phyloP scores from a whole-genome alignment of 2,329 filamentous ascomycete species.

The Cercospora janseana region DNA sequence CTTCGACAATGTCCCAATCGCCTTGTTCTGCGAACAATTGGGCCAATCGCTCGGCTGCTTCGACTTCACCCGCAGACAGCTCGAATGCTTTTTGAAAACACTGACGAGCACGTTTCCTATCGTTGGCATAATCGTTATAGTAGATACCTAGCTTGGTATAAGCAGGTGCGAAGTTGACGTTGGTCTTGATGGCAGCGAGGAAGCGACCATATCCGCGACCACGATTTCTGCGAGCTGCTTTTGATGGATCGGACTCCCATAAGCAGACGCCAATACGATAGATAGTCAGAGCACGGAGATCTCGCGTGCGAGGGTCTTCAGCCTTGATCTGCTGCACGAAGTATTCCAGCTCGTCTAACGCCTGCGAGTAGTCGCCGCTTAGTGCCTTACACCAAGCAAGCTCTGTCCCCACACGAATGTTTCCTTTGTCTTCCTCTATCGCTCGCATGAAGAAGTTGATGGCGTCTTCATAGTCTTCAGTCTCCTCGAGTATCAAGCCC shows the following conservation, averaged over 20 bases:
- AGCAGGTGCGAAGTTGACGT: constrained; percentile 82
- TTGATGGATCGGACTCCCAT: constrained; percentile 78
- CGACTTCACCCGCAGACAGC: constrained; percentile 79
- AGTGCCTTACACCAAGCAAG: constrained; percentile 89
- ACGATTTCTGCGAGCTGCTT: constrained; percentile 72
- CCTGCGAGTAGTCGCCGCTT: constrained; percentile 69
- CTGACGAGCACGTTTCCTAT: constrained; percentile 79
- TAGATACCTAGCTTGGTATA: constrained; percentile 90
- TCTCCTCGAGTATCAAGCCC: constrained; percentile 88
- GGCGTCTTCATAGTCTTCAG: constrained; percentile 81
- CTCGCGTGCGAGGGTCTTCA: constrained; percentile 59
- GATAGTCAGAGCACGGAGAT: constrained; percentile 79
- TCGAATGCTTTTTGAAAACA: constrained; percentile 98
- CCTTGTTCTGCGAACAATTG: constrained; percentile 81
- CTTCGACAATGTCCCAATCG: constrained; percentile 95
- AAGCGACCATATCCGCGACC: constrained; percentile 81
- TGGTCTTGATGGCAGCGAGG: constrained; percentile 77
- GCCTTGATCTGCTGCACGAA: constrained; percentile 66
- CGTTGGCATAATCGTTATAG: constrained; percentile 86
- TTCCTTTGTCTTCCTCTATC: constrained; percentile 66
- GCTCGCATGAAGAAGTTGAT: constrained; percentile 78
- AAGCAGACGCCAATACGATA: constrained; percentile 84
- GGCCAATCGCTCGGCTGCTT: constrained; percentile 83
- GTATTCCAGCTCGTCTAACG: constrained; percentile 66
- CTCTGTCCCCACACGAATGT: constrained; percentile 78